Conservation (phyloP, 2,329 filamentous ascomycete species). For the Dactylellina leptospora region DNA sequence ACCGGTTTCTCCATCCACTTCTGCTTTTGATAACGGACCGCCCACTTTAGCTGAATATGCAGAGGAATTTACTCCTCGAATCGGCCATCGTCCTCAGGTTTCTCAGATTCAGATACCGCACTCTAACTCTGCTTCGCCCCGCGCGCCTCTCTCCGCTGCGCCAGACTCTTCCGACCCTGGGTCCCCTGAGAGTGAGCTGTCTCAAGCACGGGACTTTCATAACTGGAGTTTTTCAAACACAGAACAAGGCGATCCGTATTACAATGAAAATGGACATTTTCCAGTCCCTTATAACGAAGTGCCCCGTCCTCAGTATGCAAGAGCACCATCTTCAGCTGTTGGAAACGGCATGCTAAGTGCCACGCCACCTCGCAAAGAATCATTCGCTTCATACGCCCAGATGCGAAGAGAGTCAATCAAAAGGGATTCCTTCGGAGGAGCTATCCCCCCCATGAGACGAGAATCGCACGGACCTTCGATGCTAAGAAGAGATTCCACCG, state of each 20-base stretch:
- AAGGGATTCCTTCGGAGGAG: slow-evolving; percentile 42
- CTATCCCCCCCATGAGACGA: slow-evolving; percentile 9
- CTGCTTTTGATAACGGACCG: slow-evolving; percentile 19
- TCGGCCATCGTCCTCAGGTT: slow-evolving; percentile 13
- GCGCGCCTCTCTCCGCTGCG: slow-evolving; percentile 22
- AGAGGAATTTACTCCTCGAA: slow-evolving; percentile 26
- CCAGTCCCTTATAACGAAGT: slow-evolving; percentile 32
- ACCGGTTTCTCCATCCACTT: slow-evolving; percentile 38
- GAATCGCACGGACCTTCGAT: slow-evolving; percentile 44
- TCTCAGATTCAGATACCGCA: slow-evolving; percentile 39
- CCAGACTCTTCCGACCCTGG: slow-evolving; percentile 11
- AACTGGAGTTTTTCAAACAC: slow-evolving; percentile 30
- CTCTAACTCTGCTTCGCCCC: slow-evolving; percentile 13
- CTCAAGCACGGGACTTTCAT: slow-evolving; percentile 21
- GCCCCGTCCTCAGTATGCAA: slow-evolving; percentile 32
- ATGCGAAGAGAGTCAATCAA: slow-evolving; percentile 39
- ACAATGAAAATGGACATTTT: slow-evolving; percentile 16
- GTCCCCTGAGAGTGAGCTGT: slow-evolving; percentile 14
- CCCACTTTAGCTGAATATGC: slow-evolving; percentile 31
- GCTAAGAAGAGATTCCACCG: slow-evolving; percentile 40
- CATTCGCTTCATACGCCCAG: slow-evolving; percentile 39
- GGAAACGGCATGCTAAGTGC: slow-evolving; percentile 15
- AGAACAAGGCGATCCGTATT: neutral
- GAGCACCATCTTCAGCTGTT: slow-evolving; percentile 46
- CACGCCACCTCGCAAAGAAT: slow-evolving; percentile 29